Evolutionary conservation across 371 early-diverging fungal species (phyloP).

Genomic region (Mortierella polycephala): DNA sequence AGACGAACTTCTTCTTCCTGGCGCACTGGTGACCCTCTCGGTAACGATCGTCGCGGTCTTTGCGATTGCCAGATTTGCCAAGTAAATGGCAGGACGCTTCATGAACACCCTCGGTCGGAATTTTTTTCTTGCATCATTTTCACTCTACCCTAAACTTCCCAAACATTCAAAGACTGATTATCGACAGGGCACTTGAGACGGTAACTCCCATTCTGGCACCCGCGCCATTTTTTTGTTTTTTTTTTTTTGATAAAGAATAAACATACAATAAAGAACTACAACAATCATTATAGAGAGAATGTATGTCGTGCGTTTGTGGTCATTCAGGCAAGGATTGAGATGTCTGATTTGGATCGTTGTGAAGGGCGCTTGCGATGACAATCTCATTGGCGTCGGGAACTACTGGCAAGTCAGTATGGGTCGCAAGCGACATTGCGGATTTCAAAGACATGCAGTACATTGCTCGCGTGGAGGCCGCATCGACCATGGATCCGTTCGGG

Average conservation of each 20-base stretch:
- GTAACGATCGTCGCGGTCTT: conserved; percentile 70
- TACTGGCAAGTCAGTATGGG: conserved; percentile 7
- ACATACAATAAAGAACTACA: too few species aligned
- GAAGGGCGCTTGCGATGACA: not conserved
- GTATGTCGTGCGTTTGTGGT: too few species aligned
- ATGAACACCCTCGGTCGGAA: not conserved
- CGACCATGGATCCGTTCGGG: conserved; percentile 24
- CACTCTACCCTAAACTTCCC: not conserved
- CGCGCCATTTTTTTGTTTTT: too few species aligned
- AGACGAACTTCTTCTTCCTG: conserved; percentile 68
- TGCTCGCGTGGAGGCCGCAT: conserved; percentile 33
- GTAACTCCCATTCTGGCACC: too few species aligned
- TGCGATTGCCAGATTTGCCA: conserved; percentile 58
- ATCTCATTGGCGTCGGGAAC: not conserved
- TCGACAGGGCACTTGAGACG: too few species aligned
- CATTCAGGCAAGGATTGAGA: too few species aligned
- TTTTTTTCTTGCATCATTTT: not conserved
- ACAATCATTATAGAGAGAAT: too few species aligned
- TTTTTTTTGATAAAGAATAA: too few species aligned
- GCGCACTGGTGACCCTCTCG: conserved; percentile 68
- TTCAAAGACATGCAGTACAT: conserved; percentile 27
- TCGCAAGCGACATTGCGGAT: conserved; percentile 22
- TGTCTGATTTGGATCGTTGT: too few species aligned
- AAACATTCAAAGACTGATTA: too few species aligned
- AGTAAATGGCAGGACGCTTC: conserved; percentile 15